Percentiles rank a stretch among this genome's conserved stretches.
Evolutionary conservation across 2,329 filamentous ascomycete genomes (phyloP).

Genomic region (Mycocentrospora acerina): DNA sequence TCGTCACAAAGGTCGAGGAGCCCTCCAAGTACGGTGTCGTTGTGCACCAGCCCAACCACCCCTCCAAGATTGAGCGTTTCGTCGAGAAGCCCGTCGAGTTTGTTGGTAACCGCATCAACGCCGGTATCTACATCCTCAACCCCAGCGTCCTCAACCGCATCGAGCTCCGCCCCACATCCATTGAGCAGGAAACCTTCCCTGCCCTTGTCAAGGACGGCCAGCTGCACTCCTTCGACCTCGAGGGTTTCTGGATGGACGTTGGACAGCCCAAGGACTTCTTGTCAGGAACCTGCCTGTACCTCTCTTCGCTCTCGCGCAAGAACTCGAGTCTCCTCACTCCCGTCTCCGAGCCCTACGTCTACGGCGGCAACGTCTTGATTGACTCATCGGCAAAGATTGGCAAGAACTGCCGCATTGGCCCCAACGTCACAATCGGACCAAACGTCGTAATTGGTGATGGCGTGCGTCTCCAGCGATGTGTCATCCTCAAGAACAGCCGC

Average conservation of each 20-base stretch:
- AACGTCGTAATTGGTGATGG: constrained; percentile 91
- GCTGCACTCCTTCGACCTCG: constrained; percentile 93
- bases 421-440: constrained; percentile 94
- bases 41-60: constrained; percentile 91
- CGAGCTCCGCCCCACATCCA: constrained; percentile 92
- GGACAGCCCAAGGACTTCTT: constrained; percentile 99
- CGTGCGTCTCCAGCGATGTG: constrained; percentile 89
- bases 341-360: constrained; percentile 73
- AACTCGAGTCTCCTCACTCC: constrained; percentile 80
- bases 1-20: constrained; percentile 98
- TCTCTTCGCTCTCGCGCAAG: constrained; percentile 88
- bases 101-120: constrained; percentile 97
- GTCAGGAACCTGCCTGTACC: constrained; percentile 92
- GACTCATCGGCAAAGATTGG: constrained; percentile 94
- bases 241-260: constrained; percentile 99
- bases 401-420: constrained; percentile 96
- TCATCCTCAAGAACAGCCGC: constrained; percentile 84
- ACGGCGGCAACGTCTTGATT: constrained; percentile 94
- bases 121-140: constrained; percentile 97
- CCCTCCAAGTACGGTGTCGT: constrained; percentile 98
- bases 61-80: constrained; percentile 93
- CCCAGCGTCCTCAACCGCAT: constrained; percentile 87
- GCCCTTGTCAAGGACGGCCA: constrained; percentile 86
- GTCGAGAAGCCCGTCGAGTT: constrained; percentile 99
- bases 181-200: constrained; percentile 98